Evolutionary conservation across 148 eudicot species (phyloP).

Genomic region (Chenopodium formosanum): DNA sequence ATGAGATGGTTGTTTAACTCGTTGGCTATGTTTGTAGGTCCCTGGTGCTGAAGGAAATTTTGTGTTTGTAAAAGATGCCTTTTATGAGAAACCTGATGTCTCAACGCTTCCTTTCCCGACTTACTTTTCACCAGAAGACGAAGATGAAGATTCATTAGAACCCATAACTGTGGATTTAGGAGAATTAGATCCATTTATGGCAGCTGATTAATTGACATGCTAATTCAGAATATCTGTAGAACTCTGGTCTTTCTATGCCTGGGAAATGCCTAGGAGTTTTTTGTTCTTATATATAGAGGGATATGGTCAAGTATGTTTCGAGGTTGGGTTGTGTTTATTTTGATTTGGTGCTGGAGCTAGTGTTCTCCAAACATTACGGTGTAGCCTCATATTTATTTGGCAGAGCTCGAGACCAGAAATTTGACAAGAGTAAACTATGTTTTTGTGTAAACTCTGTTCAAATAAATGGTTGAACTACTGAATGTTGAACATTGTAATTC

Average conservation of each 20-base stretch:
- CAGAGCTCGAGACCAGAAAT: constrained; percentile 15
- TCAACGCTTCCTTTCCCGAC: constrained; percentile 87
- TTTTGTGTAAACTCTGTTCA: constrained; percentile 4
- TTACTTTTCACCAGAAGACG: constrained; percentile 66
- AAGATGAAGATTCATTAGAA: constrained; percentile 48
- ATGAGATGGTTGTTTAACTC: neutral
- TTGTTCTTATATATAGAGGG: constrained; percentile 15
- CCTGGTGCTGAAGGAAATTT: constrained; percentile 90
- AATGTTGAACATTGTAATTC: neutral
- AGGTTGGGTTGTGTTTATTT: neutral
- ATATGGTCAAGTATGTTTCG: constrained; percentile 5
- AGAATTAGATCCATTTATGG: constrained; percentile 93
- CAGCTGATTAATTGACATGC: constrained; percentile 44
- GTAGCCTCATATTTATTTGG: constrained; percentile 19
- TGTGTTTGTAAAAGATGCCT: constrained; percentile 82
- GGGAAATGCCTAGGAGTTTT: neutral
- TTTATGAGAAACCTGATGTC: constrained; percentile 64
- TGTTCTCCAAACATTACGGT: neutral
- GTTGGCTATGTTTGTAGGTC: constrained; percentile 43
- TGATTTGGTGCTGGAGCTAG: constrained; percentile 1
- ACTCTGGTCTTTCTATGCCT: constrained; percentile 3
- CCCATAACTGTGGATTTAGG: constrained; percentile 86
- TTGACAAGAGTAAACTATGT: neutral
- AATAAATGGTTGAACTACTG: constrained; percentile 15
- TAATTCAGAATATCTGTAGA: neutral